A percentile compares a stretch with the other conserved stretches of the same genome.
These are phyloP conservation scores for Leccinellum luteum DNA, from an alignment of 768 basidiomycete species.

Conservation along the genomic window DNA sequence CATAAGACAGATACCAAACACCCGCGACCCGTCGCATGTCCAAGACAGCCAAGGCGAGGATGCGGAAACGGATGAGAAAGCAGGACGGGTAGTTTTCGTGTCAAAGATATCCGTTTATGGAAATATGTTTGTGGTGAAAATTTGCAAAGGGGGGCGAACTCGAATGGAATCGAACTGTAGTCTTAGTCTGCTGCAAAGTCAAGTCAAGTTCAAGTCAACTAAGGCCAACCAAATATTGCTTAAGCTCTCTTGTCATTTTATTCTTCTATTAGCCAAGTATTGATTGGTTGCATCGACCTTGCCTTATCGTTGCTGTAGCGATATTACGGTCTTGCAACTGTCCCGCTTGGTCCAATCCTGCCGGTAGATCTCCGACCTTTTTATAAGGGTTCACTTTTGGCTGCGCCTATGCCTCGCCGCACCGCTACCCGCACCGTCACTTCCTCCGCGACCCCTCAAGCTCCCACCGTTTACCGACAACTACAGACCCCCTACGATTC, in stretches of 20 bases:
- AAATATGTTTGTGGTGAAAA: slow-evolving; percentile 16
- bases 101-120: slow-evolving; percentile 10
- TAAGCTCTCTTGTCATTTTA: slow-evolving; percentile 7
- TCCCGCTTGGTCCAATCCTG: slow-evolving; percentile 22
- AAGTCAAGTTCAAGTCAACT: neutral
- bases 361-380: slow-evolving; percentile 37
- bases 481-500: slow-evolving; percentile 29
- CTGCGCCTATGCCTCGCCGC: slow-evolving; percentile 58
- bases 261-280: slow-evolving; percentile 12
- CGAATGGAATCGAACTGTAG: slow-evolving; percentile 10
- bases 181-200: no score
- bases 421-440: slow-evolving; percentile 40
- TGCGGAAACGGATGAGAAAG: slow-evolving; percentile 44
- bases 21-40: slow-evolving; percentile 52
- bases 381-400: slow-evolving; percentile 35
- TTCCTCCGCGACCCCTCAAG: slow-evolving; percentile 31
- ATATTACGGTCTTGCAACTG: slow-evolving; percentile 15
- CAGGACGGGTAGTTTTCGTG: slow-evolving; percentile 21
- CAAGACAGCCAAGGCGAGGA: slow-evolving; percentile 55
- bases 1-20: slow-evolving; percentile 50
- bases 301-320: slow-evolving; percentile 18
- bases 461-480: slow-evolving; percentile 25
- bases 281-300: slow-evolving; percentile 24
- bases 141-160: neutral
- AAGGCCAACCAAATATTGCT: neutral